Conservation (phyloP, 257 asterid species). For the Penstemon eatonii region DNA sequence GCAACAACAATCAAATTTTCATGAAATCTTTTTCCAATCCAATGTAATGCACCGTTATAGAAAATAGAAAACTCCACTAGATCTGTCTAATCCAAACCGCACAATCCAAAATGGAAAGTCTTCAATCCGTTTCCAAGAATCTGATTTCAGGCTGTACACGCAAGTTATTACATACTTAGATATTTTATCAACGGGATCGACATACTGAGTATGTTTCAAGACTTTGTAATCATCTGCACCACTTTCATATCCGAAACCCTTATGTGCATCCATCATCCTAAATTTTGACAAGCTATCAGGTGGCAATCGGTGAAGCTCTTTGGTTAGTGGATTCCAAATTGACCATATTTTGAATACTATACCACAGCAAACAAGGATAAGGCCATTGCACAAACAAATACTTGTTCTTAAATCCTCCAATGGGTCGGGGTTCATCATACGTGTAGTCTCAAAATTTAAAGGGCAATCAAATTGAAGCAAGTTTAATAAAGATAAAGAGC, state of each 20-base stretch:
- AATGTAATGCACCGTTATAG: neutral
- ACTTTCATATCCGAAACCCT: slow-evolving; percentile 16
- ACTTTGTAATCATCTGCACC: neutral
- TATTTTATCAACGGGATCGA: neutral
- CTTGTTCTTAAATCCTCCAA: neutral
- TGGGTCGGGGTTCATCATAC: neutral
- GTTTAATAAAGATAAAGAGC: slow-evolving; percentile 7
- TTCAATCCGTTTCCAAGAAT: no score
- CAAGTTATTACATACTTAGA: neutral
- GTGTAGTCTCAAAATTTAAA: no score
- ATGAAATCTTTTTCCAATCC: no score
- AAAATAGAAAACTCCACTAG: no score
- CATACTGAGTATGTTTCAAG: slow-evolving; percentile 1
- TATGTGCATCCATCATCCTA: neutral
- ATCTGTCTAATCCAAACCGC: no score
- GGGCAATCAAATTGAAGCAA: neutral
- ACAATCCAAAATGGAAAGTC: no score
- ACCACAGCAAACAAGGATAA: slow-evolving; percentile 2
- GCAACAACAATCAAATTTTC: neutral
- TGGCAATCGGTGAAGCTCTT: neutral
- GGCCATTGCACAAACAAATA: slow-evolving; percentile 17
- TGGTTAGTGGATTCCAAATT: slow-evolving; percentile 25
- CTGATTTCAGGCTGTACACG: slow-evolving; percentile 6
- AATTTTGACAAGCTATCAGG: no score
- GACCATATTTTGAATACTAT: neutral